These are phyloP conservation scores for Hibiscus syriacus DNA, from an alignment of 345 rosid species.

Conservation along the genomic window DNA sequence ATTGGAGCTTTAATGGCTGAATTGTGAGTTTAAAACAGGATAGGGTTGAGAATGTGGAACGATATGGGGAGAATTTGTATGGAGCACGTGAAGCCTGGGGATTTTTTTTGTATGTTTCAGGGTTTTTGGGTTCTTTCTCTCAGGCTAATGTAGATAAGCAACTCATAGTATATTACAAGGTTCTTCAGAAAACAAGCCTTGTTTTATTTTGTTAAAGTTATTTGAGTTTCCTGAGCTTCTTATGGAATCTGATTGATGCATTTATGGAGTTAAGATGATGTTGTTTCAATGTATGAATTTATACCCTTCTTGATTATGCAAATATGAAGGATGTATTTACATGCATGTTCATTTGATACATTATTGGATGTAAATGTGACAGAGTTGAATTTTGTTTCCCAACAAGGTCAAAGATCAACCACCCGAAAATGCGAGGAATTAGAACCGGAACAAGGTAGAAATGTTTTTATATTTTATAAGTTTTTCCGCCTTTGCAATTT, in stretches of 20 bases:
- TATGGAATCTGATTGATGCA: background rate
- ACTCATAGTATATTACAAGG: slow-evolving; percentile 30
- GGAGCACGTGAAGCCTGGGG: slow-evolving; percentile 49
- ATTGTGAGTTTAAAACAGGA: slow-evolving; percentile 28
- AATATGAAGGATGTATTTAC: too few relatives aligned
- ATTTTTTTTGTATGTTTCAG: slow-evolving; percentile 54
- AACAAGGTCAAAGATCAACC: slow-evolving; percentile 15
- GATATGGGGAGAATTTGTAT: slow-evolving; percentile 39
- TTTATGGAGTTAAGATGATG: background rate
- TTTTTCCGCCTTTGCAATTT: background rate
- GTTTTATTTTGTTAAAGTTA: background rate
- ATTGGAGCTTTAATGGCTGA: background rate
- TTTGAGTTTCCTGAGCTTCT: background rate
- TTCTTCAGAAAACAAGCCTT: slow-evolving; percentile 3
- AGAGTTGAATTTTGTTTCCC: slow-evolving; percentile 44
- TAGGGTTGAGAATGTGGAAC: slow-evolving; percentile 38
- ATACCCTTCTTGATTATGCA: background rate
- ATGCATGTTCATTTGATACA: background rate
- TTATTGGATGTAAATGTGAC: slow-evolving; percentile 44
- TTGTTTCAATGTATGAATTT: background rate
- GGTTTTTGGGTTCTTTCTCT: slow-evolving; percentile 30
- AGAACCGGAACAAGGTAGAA: slow-evolving; percentile 29
- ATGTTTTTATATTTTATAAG: background rate
- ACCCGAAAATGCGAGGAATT: slow-evolving; percentile 15
- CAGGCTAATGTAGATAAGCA: slow-evolving; percentile 20